A percentile compares a stretch with the other conserved stretches of the same genome.
phyloP scores from a whole-genome alignment of 805 yeast genomes.

The Ogataea parapolymorpha region DNA sequence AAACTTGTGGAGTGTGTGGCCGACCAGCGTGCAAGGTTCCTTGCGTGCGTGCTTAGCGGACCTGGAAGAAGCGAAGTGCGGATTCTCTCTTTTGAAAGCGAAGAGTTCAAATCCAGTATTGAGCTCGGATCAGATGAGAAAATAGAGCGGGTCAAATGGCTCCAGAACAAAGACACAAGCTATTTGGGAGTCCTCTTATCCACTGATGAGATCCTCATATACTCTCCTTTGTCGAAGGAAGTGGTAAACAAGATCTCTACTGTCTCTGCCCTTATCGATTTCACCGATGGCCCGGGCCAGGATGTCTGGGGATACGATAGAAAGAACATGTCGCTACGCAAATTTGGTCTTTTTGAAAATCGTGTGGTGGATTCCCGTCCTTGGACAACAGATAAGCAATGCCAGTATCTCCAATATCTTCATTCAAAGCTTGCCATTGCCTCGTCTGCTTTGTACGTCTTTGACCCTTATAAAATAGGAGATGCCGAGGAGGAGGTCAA shows the following conservation, averaged over 20 bases:
- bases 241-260: constrained; percentile 36
- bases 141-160: constrained; percentile 23
- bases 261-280: constrained; percentile 26
- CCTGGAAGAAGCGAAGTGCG: constrained; percentile 47
- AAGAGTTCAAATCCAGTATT: constrained; percentile 30
- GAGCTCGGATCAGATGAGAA: constrained; percentile 41
- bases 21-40: constrained; percentile 19
- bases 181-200: constrained; percentile 24
- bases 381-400: constrained; percentile 19
- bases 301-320: constrained; percentile 32
- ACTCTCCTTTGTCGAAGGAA: constrained; percentile 42
- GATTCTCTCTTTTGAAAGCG: constrained; percentile 32
- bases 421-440: constrained; percentile 22
- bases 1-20: constrained; percentile 15
- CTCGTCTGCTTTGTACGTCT: constrained; percentile 31
- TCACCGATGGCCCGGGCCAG: constrained; percentile 25
- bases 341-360: constrained; percentile 24
- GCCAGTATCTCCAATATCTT: constrained; percentile 14
- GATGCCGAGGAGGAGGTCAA: constrained; percentile 28
- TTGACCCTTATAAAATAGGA: constrained; percentile 29
- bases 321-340: constrained; percentile 23
- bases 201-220: constrained; percentile 40
- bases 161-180: constrained; percentile 11
- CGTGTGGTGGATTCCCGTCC: constrained; percentile 20
- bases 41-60: constrained; percentile 37